Base-by-base conservation (phyloP, 1,284 basidiomycete genomes). In the Ustilago crameri region DNA sequence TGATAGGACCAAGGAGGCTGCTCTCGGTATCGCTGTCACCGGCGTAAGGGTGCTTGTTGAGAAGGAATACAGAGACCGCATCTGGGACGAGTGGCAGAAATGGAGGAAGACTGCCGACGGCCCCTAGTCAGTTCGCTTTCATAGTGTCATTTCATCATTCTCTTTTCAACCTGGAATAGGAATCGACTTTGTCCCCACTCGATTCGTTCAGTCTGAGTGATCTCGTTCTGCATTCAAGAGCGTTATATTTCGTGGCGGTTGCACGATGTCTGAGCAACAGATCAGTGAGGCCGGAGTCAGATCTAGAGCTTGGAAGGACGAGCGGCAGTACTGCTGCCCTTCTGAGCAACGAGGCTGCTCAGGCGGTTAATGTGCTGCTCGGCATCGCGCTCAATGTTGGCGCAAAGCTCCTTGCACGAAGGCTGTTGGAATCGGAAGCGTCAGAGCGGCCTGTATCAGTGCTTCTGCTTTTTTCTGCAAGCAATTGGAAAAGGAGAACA, bases 351-450 rank as follows among this genome's bases (percentile, higher is more conserved):
- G 14, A 76, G 56, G 17, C 51, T 15, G 51, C 61, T 53, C 30
- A 78, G 24, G 3, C 67, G 51, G 34, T 84, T 85, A 55, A 95
- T 89, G 58, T 89, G 87, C 50, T 87, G 87, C 83, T 92, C 91
- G 0, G 91, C 90, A 78, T 95, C 93, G 51, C 82, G 85, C 85
- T 92, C 93, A 50, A 96, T 89, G 72, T 88, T 86, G 22, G 84
- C 79, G 51, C 95, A 77, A 22, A 97, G 85, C 54, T 87, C 91
- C 71, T 91, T 86, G 85, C 93, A 95, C 1, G 90, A 90, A 17
- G 93, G 92, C 76, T 75, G 26, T 46, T n/a, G 20, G 8, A 9
- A n/a, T 0, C 40, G 22, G 5, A 42, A 30, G 12, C 7, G 30
- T 30, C n/a, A 18, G 17, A 46, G 4, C 4, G 26, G 20, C 24